A percentile compares a stretch with the other conserved stretches of the same genome.
phyloP scores from a whole-genome alignment of 768 basidiomycete species.

The Collybia mongolica region DNA sequence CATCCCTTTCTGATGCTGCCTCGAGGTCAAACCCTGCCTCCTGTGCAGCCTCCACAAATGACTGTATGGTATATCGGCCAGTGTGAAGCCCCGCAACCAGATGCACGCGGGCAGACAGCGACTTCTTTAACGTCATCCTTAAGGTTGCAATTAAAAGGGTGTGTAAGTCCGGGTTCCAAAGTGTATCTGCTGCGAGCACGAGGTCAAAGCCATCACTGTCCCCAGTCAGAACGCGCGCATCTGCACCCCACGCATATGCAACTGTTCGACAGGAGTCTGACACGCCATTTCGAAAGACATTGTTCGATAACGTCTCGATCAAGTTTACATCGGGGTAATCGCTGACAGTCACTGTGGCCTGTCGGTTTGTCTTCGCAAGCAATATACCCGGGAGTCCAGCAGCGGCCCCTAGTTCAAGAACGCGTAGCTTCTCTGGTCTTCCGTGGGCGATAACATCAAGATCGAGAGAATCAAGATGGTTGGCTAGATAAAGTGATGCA shows the following conservation, averaged over 20 bases:
- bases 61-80: conserved; percentile 67
- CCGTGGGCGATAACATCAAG: conserved; percentile 4
- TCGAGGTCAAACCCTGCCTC: conserved; percentile 45
- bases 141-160: conserved; percentile 52
- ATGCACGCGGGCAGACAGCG: conserved; percentile 48
- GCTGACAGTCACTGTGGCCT: conserved; percentile 48
- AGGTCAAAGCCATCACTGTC: conserved; percentile 50
- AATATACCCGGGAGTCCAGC: conserved; percentile 74
- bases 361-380: conserved; percentile 48
- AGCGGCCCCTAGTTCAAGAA: conserved; percentile 77
- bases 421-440: conserved; percentile 13
- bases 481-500: conserved; percentile 64
- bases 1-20: conserved; percentile 46
- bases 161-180: conserved; percentile 74
- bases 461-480: conserved; percentile 45
- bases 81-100: conserved; percentile 78
- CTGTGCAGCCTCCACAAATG: conserved; percentile 46
- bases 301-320: conserved; percentile 55
- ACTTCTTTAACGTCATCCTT: conserved; percentile 40
- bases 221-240: conserved; percentile 30
- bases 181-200: conserved; percentile 71
- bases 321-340: conserved; percentile 73
- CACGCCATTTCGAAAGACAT: conserved; percentile 52
- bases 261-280: conserved; percentile 46
- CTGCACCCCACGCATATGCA: conserved; percentile 67